Conservation (phyloP, 768 basidiomycete genomes). For the Russula lepida region DNA sequence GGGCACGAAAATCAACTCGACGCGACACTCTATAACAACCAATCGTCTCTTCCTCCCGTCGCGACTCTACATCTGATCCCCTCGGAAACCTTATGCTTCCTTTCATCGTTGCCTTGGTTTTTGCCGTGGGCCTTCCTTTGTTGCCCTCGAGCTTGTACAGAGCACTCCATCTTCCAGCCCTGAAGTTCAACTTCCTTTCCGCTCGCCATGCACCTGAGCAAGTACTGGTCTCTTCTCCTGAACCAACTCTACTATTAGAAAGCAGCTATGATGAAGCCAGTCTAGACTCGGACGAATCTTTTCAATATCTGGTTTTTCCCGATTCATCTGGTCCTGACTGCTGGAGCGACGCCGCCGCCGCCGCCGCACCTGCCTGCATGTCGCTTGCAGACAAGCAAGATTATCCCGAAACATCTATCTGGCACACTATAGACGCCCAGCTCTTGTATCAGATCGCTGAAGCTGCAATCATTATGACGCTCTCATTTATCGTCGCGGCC, state of each 20-base stretch:
- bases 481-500: slow-evolving; percentile 8
- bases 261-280: not conserved
- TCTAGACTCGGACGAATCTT: not conserved
- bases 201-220: not conserved
- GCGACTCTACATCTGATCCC: too few relatives aligned
- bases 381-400: slow-evolving; percentile 1
- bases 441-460: slow-evolving; percentile 10
- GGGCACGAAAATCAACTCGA: not conserved
- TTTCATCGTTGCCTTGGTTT: slow-evolving; percentile 9
- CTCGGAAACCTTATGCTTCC: slow-evolving; percentile 8
- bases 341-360: not conserved
- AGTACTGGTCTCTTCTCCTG: not conserved
- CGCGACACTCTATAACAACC: not conserved
- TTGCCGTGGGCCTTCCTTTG: slow-evolving; percentile 15
- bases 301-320: slow-evolving; percentile 2
- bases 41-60: not conserved
- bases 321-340: not conserved
- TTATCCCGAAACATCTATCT: slow-evolving; percentile 1
- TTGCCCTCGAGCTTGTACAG: slow-evolving; percentile 10
- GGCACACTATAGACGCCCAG: not conserved
- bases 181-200: slow-evolving; percentile 7
- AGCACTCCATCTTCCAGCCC: slow-evolving; percentile 5
- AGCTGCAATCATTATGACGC: slow-evolving; percentile 4
- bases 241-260: not conserved
- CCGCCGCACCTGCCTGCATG: not conserved